Evolutionary conservation across 1,284 basidiomycete species (phyloP), one percentile per base, ranked within the genome.

Genomic region (Papiliotrema flavescens): DNA sequence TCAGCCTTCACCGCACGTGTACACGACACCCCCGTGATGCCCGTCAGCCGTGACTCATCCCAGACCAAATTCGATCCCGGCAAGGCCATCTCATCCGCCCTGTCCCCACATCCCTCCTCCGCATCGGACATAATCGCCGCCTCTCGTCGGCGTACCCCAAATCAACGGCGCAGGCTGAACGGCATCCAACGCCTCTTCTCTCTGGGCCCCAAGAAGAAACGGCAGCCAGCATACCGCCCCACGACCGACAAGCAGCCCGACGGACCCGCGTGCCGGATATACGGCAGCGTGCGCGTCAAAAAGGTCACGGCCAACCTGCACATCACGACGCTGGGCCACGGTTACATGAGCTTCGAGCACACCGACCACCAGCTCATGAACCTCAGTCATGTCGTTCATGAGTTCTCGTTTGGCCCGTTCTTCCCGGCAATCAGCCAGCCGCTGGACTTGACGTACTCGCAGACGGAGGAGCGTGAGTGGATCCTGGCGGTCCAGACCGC

Each of bases 381-480:
- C 71, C 81, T 98, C 34, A 91, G 90, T 1, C 95, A 98, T 77
- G 86, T 97, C 55, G 91, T 98, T 63, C 88, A 88, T 59, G 95
- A 98, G 75, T 95, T 97, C 73, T 96, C 92, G 1, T 98, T 98
- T 66, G 95, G 95, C 0, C 89, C 92, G 0, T 89, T 90, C 79
- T 98, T 97, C 79, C 95, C 95, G 0, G 88, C 93, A 49, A 98
- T 98, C 56, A 83, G 85, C 0, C 95, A 98, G 73, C 95, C 95
- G 2, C 82, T 98, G 35, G 95, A 98, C 67, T 85, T 91, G 69
- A 90, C 89, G 0, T 87, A 89, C 56, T 92, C 97, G 71, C 74
- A 87, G 1, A 86, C 94, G 0, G 75, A 84, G 35, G 81, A 92
- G 43, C 85, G 89, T 92, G 67, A 70, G 89, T 83, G 3, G 14